Evolutionary conservation across 768 basidiomycete genomes (phyloP), one percentile per base, ranked within the genome.

Genomic region (Pilatotrama ljubarskyi): DNA sequence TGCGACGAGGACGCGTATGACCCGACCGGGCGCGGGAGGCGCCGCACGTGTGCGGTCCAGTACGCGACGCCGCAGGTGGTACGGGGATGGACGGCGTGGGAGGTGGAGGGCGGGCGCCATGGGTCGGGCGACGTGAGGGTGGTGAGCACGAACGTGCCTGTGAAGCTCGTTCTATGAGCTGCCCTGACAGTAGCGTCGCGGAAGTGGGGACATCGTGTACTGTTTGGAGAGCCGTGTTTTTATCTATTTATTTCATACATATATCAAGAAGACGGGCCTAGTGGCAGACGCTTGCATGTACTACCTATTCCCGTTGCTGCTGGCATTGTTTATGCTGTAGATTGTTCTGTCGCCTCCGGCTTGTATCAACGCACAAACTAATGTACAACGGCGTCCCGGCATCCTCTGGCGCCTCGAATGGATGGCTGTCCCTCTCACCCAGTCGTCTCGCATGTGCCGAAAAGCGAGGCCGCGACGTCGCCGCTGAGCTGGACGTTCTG

Each of bases 401-500:
- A 32, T 32, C 10, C 10, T 10, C 4, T 10, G 5, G 10, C 29
- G 5, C 5, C 29, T 32, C 29, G 29, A 32, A 10, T 10, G 10
- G 10, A 32, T 10, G 10, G 29, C 29, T 32, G 29, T 32, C 15
- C 0, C 18, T 1, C 24, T 51, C 35, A 61, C 11, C 54, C 60
- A 14, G 70, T 71, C 17, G 51, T 65, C 37, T 46, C 25, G 44
- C 70, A 72, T 10, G 68, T 62, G 17, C 76, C 75, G 67, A 84
- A 84, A 32, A 82, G 62, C 5, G 70, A 69, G 1, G 78, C 81
- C 1, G 79, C n/a, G n/a, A n/a, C 64, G 61, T 77, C 74, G 14
- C 82, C 82, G 4, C 69, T 73, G 32, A 83, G 64, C 15, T 75
- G 72, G n/a, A 85, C 74, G 62, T 85, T 85, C 66, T 82, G 78